Evolutionary conservation across 148 eudicot species (phyloP), one percentile per base, ranked within the genome.

Genomic region (Talinum fruticosum): DNA sequence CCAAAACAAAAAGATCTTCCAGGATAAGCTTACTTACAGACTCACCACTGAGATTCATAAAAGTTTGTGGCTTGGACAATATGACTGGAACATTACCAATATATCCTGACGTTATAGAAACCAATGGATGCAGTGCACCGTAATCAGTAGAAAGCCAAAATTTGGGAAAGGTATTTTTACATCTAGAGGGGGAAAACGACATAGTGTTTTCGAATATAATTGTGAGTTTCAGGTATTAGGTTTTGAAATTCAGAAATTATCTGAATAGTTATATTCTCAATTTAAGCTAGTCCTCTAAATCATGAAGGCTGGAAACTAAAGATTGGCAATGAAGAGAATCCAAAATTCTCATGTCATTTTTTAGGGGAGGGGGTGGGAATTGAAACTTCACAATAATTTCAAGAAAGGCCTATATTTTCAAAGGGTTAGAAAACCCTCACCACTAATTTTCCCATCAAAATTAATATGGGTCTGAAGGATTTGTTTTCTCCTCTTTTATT

Each of bases 21-120:
- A 45, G 77, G 89, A 71, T 53, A 69, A 86, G 90, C 78, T 82
- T 89, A 92, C 97, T 93, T 93, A 96, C 99, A 84, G 99, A 96
- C 91, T 93, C 92, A 89, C 99, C 99, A 76, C 99, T 93, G 67
- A 85, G 87, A 86, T 96, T 96, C 99, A 96, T 93, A 73, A 83
- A 93, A 41, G 99, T 91, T 84, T 96, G 99, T 8, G 99, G 97
- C 85, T 96, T 96, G 71, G 92, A 89, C 81, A 96, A 90, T 83
- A 96, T 85, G 80, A 93, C 87, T 15, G 97, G 97, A 69, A 84
- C 82, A 74, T 90, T 85, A 77, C 97, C 95, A 84, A 93, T 88
- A 47, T 73, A 79, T 71, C 99, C 99, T 96, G 87, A 32, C 49
- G 71, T 29, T 36, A 30, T 10, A 59, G 65, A 44, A 71, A 34